Percentiles rank a stretch among this genome's conserved stretches.
Evolutionary conservation across 2,329 filamentous ascomycete genomes (phyloP).

Genomic region (Didymella lethalis): DNA sequence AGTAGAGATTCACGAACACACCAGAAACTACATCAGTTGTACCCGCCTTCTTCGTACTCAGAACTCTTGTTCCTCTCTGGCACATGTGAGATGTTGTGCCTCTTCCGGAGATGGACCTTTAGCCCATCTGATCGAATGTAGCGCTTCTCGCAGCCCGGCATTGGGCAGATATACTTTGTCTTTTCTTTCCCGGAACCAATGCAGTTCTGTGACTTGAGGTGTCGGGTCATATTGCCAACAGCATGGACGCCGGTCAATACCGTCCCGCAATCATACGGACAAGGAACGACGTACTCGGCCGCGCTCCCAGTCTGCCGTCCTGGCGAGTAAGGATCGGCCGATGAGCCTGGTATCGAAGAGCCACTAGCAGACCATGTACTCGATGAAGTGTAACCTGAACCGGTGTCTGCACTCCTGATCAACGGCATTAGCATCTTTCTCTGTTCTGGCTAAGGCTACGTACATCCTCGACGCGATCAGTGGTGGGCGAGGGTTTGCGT

Average conservation of each 20-base stretch:
- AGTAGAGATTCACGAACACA: background rate
- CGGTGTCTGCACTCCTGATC: background rate
- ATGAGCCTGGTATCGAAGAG: background rate
- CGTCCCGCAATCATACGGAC: conserved; percentile 35
- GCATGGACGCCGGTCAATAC: conserved; percentile 37
- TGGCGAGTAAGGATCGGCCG: background rate
- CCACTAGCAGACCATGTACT: conserved; percentile 2
- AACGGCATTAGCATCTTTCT: background rate
- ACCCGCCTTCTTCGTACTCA: conserved; percentile 8
- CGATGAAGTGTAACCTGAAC: background rate
- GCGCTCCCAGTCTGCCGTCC: background rate
- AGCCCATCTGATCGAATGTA: conserved; percentile 41
- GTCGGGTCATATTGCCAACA: conserved; percentile 40
- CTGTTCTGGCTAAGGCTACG: background rate
- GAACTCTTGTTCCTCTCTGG: conserved; percentile 4
- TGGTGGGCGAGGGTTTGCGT: background rate
- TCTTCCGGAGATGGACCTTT: conserved; percentile 28
- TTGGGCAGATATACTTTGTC: conserved; percentile 25
- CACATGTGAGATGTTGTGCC: conserved; percentile 24
- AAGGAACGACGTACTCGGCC: conserved; percentile 22
- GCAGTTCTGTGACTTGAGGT: conserved; percentile 37
- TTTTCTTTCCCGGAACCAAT: conserved; percentile 26
- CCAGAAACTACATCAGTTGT: background rate
- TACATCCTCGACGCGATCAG: conserved; percentile 3
- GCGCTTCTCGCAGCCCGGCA: conserved; percentile 31